Conservation (phyloP, 2,329 filamentous ascomycete genomes). For the Graphilbum sp. region DNA sequence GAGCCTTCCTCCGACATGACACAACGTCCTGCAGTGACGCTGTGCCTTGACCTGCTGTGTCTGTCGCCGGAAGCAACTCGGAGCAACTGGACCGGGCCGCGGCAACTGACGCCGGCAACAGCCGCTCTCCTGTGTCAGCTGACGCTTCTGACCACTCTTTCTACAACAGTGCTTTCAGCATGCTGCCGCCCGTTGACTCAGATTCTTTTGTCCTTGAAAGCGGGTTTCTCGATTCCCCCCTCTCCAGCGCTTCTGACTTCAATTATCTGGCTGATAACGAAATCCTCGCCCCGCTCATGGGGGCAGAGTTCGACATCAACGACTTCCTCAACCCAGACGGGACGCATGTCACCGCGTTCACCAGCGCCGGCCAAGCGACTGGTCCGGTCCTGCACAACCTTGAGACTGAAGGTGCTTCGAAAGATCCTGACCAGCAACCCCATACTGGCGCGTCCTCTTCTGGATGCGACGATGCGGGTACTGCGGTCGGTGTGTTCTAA, state of each 20-base stretch:
- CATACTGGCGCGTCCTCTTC: slow-evolving; percentile 55
- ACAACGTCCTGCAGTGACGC: slow-evolving; percentile 99
- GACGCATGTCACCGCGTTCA: slow-evolving; percentile 12
- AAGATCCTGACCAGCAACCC: slow-evolving; percentile 59
- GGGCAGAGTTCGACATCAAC: slow-evolving; percentile 27
- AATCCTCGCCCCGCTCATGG: slow-evolving; percentile 25
- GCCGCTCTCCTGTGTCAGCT: slow-evolving; percentile 35
- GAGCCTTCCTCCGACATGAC: slow-evolving; percentile 64
- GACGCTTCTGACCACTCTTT: slow-evolving; percentile 46
- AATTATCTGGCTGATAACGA: slow-evolving; percentile 50
- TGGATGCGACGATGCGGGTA: slow-evolving; percentile 58
- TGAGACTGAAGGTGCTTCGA: slow-evolving; percentile 44
- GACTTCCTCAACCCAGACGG: slow-evolving; percentile 39
- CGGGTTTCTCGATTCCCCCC: slow-evolving; percentile 59
- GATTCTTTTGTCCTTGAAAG: slow-evolving; percentile 64
- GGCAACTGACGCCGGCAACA: slow-evolving; percentile 22
- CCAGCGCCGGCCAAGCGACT: slow-evolving; percentile 27
- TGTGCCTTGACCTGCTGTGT: slow-evolving; percentile 99
- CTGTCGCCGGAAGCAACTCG: slow-evolving; percentile 56
- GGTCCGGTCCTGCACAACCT: slow-evolving; percentile 36
- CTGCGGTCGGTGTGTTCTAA: slow-evolving; percentile 53
- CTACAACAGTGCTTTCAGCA: slow-evolving; percentile 52
- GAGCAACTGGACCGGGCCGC: slow-evolving; percentile 27
- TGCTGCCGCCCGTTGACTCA: slow-evolving; percentile 52
- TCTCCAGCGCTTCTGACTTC: slow-evolving; percentile 48